Percentiles rank a stretch among this genome's conserved stretches.
Evolutionary conservation across 345 rosid genomes (phyloP).

Genomic region (Brassica carinata): DNA sequence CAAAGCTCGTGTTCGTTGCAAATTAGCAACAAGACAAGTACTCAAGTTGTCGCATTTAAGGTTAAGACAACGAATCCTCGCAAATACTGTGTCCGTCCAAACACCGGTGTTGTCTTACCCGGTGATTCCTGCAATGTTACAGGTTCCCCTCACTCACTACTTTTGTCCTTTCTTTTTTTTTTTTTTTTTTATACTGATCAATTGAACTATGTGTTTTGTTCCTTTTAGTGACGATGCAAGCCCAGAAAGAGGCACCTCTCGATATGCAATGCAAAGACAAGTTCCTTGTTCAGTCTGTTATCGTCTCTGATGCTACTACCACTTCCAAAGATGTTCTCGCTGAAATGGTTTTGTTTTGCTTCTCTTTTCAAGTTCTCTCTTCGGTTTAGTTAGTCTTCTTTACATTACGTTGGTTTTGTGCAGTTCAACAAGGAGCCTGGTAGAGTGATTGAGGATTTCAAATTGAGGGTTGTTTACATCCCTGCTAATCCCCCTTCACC

Average conservation of each 20-base stretch:
- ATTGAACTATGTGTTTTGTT: background rate
- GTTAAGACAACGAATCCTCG: constrained; percentile 89
- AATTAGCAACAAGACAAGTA: constrained; percentile 64
- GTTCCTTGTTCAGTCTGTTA: constrained; percentile 77
- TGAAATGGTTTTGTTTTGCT: background rate
- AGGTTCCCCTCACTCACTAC: background rate
- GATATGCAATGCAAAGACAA: constrained; percentile 69
- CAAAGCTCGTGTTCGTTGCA: constrained; percentile 80
- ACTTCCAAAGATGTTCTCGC: constrained; percentile 59
- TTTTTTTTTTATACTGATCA: background rate
- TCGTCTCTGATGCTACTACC: constrained; percentile 63
- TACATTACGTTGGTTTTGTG: background rate
- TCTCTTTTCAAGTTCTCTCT: background rate
- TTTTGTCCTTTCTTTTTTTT: too few species aligned
- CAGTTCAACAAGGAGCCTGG: constrained; percentile 74
- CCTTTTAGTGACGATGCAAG: background rate
- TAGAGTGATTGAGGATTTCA: constrained; percentile 42
- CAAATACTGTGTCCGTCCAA: constrained; percentile 86
- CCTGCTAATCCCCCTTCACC: constrained; percentile 90
- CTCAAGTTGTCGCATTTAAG: constrained; percentile 69
- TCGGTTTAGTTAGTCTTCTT: background rate
- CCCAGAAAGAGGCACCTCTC: background rate
- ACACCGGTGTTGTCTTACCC: constrained; percentile 72
- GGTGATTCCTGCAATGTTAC: constrained; percentile 28
- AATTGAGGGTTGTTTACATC: constrained; percentile 61